Percentiles rank a stretch among this genome's conserved stretches.
Conservation (phyloP, 2,329 filamentous ascomycete genomes). For the Cytospora schulzeri region DNA sequence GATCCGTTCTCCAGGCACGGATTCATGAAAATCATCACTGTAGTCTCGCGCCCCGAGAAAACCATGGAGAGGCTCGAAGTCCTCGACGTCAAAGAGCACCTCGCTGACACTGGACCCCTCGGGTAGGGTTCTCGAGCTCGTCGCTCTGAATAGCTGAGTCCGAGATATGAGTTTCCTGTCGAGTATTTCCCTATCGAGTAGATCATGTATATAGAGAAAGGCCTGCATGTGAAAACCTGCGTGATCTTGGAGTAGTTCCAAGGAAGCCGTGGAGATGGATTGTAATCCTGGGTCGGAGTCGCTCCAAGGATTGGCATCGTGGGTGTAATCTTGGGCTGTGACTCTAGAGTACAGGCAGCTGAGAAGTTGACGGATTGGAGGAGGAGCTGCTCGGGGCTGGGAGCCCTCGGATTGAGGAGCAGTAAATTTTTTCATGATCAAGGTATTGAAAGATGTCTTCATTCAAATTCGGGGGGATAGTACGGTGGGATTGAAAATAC, state of each 20-base stretch:
- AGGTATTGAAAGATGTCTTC: not conserved
- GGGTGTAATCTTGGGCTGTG: not conserved
- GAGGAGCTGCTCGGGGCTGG: not conserved
- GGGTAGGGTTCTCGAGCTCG: not conserved
- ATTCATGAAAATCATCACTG: not conserved
- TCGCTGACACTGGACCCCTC: not conserved
- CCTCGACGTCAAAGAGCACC: not conserved
- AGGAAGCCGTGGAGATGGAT: slow-evolving; percentile 1
- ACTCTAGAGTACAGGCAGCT: not conserved
- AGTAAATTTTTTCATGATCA: not conserved
- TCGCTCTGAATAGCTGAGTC: not conserved
- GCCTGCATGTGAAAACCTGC: not conserved
- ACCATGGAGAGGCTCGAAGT: not conserved
- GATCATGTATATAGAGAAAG: not conserved
- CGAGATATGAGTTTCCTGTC: slow-evolving; percentile 1
- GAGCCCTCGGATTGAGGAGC: not conserved
- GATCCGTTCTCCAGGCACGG: not conserved
- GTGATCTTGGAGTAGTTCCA: slow-evolving; percentile 2
- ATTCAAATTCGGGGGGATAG: not conserved
- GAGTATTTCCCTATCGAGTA: not conserved
- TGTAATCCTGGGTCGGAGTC: not conserved
- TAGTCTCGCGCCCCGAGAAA: not conserved
- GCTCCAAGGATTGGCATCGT: slow-evolving; percentile 5
- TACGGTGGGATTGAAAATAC: not conserved
- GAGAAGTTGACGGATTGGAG: not conserved